Conservation (phyloP, 495 filamentous ascomycete species). For the Filosporella fistucella region DNA sequence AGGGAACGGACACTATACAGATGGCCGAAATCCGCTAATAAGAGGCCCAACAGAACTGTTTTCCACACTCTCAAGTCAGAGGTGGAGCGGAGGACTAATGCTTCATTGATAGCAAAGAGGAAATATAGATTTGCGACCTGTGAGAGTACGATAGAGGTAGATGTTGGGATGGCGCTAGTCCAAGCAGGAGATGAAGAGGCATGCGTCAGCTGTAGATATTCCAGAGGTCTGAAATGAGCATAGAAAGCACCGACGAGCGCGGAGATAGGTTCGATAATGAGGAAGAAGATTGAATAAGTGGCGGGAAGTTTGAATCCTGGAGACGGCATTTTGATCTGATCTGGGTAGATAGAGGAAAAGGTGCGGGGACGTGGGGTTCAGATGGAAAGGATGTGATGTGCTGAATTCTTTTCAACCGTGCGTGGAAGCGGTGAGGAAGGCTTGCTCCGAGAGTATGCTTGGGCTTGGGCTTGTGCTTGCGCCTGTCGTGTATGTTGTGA, state of each 20-base stretch:
- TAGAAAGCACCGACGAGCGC: conserved; percentile 63
- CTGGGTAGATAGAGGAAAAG: too few relatives aligned
- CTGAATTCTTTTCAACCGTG: too few relatives aligned
- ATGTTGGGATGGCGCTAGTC: conserved; percentile 23
- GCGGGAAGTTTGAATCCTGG: conserved; percentile 31
- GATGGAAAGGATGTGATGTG: too few relatives aligned
- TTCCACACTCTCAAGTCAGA: conserved; percentile 60
- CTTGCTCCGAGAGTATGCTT: too few relatives aligned
- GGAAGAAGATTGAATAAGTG: conserved; percentile 58
- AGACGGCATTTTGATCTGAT: too few relatives aligned
- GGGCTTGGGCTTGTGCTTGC: too few relatives aligned
- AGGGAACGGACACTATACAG: conserved; percentile 48
- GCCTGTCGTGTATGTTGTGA: too few relatives aligned
- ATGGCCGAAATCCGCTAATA: conserved; percentile 67
- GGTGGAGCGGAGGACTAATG: conserved; percentile 59
- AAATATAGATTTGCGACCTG: conserved; percentile 64
- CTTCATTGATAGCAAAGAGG: conserved; percentile 66
- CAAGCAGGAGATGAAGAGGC: conserved; percentile 28
- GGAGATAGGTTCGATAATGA: conserved; percentile 59
- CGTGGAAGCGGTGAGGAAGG: too few relatives aligned
- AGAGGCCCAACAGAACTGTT: conserved; percentile 51
- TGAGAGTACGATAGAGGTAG: conserved; percentile 51
- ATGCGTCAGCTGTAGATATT: conserved; percentile 57
- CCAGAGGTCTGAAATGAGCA: conserved; percentile 49
- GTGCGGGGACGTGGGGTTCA: too few relatives aligned